These are phyloP conservation scores for Pelargonium australe DNA, from an alignment of 441 rosid species.

Conservation along the genomic window DNA sequence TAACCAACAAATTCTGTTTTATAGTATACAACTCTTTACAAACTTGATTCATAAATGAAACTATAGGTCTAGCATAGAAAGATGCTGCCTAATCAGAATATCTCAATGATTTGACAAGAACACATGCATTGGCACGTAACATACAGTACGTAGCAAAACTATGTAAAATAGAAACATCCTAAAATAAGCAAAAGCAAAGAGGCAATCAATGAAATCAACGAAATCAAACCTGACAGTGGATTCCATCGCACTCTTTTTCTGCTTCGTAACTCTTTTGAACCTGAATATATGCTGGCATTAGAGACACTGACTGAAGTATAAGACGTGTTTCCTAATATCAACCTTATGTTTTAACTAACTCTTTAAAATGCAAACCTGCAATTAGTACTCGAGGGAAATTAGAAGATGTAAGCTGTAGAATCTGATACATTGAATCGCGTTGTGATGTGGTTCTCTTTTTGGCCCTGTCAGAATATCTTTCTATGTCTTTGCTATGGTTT, in stretches of 20 bases:
- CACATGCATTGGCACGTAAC: no score
- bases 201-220: neutral
- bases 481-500: slow-evolving; percentile 37
- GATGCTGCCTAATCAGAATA: no score
- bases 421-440: slow-evolving; percentile 43
- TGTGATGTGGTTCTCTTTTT: slow-evolving; percentile 36
- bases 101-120: no score
- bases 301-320: slow-evolving; percentile 5
- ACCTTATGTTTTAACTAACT: slow-evolving; percentile 1
- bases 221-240: slow-evolving; percentile 2
- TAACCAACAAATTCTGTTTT: neutral
- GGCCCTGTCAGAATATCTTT: slow-evolving; percentile 53
- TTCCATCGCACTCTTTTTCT: slow-evolving; percentile 7
- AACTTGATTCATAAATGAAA: no score
- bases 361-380: slow-evolving; percentile 36
- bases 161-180: no score
- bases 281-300: slow-evolving; percentile 4
- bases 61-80: no score
- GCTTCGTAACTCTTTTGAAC: neutral
- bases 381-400: slow-evolving; percentile 64
- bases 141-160: no score
- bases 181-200: neutral
- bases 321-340: neutral
- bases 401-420: slow-evolving; percentile 35
- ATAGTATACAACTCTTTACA: no score